Base-by-base conservation (phyloP, 306 rosid species). In the Pterocarpus santalinus region DNA sequence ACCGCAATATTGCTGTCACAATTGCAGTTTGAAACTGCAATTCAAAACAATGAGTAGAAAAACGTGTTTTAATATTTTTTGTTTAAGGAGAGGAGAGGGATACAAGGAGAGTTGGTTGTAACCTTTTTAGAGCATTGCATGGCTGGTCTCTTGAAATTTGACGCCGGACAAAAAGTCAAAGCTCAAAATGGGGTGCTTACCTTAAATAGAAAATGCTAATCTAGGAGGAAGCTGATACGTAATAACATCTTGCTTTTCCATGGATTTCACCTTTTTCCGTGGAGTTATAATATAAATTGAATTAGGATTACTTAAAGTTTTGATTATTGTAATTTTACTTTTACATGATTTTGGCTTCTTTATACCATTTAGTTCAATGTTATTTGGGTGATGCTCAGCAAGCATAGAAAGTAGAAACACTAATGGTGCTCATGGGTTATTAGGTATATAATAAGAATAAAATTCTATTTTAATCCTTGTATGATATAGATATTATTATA, bases 21-120 rank as follows among this genome's bases (percentile, higher is more conserved):
- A 75, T 84, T 80, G 82, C 65, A 73, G 63, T 60, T 67, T 7
- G 16, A 30, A 85, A 61, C 83, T 65, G 81, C 83, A 81, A 82
- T 73, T 79, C 61, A 13, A 66, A 53, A 66, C 9, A 10, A 39
- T 41, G 13, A 35, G 8, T 33, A 13, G 46, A 55, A n/a, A 53
- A n/a, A 14, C 7, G 2, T 55, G 28, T 16, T 55, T 52, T 13
- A 5, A 2, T 47, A 5, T 52, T 15, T n/a, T 16, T n/a, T 55
- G 28, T 55, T 16, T 35, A 62, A 5, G 65, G 75, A 16, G 71
- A 36, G 71, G 0, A 58, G 66, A 71, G 73, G 52, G 15, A 35
- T 0, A 17, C 2, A 3, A 34, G 9, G 51, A 58, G 13, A 30
- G 47, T 58, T 58, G 1, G 51, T 57, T 70, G 33, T 51, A 65